phyloP scores from a whole-genome alignment of 2,329 filamentous ascomycete species.

The Fusarium paranaense region DNA sequence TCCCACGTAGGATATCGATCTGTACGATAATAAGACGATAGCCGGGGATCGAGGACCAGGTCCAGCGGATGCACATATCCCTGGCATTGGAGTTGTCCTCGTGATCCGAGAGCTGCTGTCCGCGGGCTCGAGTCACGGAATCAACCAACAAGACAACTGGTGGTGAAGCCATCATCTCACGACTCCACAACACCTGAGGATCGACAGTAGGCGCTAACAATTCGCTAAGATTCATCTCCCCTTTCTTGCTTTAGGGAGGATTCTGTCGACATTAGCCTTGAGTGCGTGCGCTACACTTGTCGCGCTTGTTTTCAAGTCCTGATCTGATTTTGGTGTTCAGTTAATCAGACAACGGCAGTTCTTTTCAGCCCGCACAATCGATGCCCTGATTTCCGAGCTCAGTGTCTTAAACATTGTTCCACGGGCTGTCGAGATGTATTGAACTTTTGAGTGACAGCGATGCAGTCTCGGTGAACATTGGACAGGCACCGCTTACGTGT shows the following conservation, averaged over 20 bases:
- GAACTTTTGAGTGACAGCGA: background rate
- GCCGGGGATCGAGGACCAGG: background rate
- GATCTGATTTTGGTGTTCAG: background rate
- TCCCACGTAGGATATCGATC: background rate
- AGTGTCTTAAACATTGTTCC: slow-evolving; percentile 3
- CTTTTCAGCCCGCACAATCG: background rate
- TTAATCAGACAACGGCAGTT: background rate
- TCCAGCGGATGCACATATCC: background rate
- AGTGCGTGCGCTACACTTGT: background rate
- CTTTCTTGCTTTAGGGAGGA: background rate
- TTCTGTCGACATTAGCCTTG: background rate
- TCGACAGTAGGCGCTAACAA: background rate
- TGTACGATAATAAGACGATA: background rate
- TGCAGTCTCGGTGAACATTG: background rate
- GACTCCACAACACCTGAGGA: background rate
- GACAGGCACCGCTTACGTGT: background rate
- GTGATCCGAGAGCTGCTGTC: background rate
- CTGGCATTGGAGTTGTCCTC: background rate
- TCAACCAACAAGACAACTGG: background rate
- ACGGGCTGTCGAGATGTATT: slow-evolving; percentile 7
- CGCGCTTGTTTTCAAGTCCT: slow-evolving; percentile 1
- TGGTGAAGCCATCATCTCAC: background rate
- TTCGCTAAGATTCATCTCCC: slow-evolving; percentile 5
- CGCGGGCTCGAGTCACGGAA: background rate
- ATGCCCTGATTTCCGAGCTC: background rate